Conservation (phyloP, 441 rosid genomes). For the California macrophylla region DNA sequence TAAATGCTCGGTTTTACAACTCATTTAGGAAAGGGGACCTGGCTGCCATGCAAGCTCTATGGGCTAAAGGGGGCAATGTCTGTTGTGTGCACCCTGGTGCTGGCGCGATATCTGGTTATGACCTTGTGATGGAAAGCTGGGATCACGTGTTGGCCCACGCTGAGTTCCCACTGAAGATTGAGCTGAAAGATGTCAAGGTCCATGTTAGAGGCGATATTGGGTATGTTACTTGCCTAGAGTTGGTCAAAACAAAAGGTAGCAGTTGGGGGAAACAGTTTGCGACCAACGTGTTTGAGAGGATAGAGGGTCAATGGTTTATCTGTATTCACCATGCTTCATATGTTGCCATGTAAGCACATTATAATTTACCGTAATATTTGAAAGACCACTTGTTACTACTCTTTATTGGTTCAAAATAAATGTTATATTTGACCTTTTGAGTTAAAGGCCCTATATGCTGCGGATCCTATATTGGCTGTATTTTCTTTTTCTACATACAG, state of each 20-base stretch:
- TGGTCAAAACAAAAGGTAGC: conserved; percentile 69
- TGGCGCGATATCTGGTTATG: conserved; percentile 63
- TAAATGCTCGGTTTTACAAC: conserved; percentile 63
- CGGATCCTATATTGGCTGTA: no score
- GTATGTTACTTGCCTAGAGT: conserved; percentile 65
- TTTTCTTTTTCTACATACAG: no score
- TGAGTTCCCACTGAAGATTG: conserved; percentile 67
- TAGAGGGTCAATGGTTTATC: conserved; percentile 61
- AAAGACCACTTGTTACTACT: background rate
- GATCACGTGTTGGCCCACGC: conserved; percentile 81
- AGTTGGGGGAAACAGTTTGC: conserved; percentile 91
- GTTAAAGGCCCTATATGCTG: no score
- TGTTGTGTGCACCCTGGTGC: conserved; percentile 84
- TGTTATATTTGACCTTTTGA: no score
- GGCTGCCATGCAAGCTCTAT: conserved; percentile 49
- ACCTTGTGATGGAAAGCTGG: conserved; percentile 78
- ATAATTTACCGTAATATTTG: background rate
- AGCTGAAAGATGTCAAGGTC: conserved; percentile 49
- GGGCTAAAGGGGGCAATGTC: conserved; percentile 52
- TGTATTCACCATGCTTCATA: conserved; percentile 86
- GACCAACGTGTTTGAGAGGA: conserved; percentile 70
- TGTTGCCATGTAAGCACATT: conserved; percentile 45
- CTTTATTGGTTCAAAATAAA: no score
- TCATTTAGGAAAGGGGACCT: conserved; percentile 65
- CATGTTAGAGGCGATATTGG: conserved; percentile 69